Percentiles rank a stretch among this genome's conserved stretches.
Conservation (phyloP, 2,329 filamentous ascomycete species). For the Stemphylium beticola region DNA sequence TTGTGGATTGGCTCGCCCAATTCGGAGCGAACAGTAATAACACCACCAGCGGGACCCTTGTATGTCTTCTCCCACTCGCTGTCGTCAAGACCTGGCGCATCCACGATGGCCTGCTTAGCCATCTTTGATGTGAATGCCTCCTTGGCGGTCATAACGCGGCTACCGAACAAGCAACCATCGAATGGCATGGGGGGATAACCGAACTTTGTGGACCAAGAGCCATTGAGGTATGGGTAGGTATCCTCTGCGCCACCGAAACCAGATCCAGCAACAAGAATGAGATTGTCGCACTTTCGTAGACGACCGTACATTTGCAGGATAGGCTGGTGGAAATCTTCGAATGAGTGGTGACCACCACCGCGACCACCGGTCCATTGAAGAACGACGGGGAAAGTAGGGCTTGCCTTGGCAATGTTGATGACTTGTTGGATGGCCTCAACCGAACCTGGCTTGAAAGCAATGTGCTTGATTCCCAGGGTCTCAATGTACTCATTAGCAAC, state of each 20-base stretch:
- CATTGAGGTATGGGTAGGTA: slow-evolving; percentile 56
- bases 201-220: slow-evolving; percentile 52
- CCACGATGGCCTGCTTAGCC: slow-evolving; percentile 55
- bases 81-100: slow-evolving; percentile 52
- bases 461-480: slow-evolving; percentile 64
- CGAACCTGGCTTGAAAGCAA: slow-evolving; percentile 58
- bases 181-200: slow-evolving; percentile 57
- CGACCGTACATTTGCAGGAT: slow-evolving; percentile 55
- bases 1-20: slow-evolving; percentile 99
- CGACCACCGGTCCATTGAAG: slow-evolving; percentile 60
- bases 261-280: slow-evolving; percentile 56
- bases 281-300: slow-evolving; percentile 54
- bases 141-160: slow-evolving; percentile 57
- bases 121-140: slow-evolving; percentile 54
- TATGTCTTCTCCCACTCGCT: slow-evolving; percentile 56
- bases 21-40: slow-evolving; percentile 96
- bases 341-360: slow-evolving; percentile 58
- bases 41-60: slow-evolving; percentile 80
- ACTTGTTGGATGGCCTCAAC: slow-evolving; percentile 54
- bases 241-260: slow-evolving; percentile 57
- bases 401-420: slow-evolving; percentile 56
- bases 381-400: slow-evolving; percentile 54
- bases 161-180: slow-evolving; percentile 56
- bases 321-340: slow-evolving; percentile 58
- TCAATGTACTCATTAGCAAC: slow-evolving; percentile 57